Conservation (phyloP, 768 basidiomycete genomes). For the Trametes maxima region DNA sequence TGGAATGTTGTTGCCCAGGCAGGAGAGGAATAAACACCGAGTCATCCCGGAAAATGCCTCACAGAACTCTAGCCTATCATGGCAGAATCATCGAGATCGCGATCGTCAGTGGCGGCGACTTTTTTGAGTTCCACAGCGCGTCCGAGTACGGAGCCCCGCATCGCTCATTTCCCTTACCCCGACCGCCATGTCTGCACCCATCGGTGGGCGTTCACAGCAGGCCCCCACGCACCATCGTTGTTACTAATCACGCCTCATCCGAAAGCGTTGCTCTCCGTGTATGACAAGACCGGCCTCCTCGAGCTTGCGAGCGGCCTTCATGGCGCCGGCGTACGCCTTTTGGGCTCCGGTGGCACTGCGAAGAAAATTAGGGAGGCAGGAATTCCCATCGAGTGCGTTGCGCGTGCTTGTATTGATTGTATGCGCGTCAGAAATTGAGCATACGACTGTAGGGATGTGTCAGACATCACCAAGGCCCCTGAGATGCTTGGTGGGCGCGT, state of each 20-base stretch:
- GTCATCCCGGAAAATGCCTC: too few relatives aligned
- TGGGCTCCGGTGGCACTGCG: constrained; percentile 97
- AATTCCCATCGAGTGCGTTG: constrained; percentile 81
- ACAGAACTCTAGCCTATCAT: not conserved
- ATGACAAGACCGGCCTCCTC: constrained; percentile 90
- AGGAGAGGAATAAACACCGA: too few relatives aligned
- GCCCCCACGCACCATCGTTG: not conserved
- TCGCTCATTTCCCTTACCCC: not conserved
- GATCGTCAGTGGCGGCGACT: constrained; percentile 7
- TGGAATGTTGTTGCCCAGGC: too few relatives aligned
- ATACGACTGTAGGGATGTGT: constrained; percentile 75
- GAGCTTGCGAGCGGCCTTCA: constrained; percentile 87
- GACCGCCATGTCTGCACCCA: constrained; percentile 37
- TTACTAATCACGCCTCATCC: constrained; percentile 10
- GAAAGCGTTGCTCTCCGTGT: constrained; percentile 89
- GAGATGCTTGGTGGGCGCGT: constrained; percentile 99
- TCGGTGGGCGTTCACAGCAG: constrained; percentile 30
- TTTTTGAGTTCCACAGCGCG: constrained; percentile 11
- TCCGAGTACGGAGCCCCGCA: not conserved
- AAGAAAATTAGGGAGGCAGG: constrained; percentile 96
- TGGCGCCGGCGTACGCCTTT: constrained; percentile 77
- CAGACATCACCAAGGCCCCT: constrained; percentile 95
- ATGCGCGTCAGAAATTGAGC: not conserved
- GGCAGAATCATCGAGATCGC: constrained; percentile 13
- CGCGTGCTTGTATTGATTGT: not conserved